A percentile compares a stretch with the other conserved stretches of the same genome.
These are phyloP conservation scores for Halophytophthora batemanensis DNA, from an alignment of 352 stramenopile genomes.

Conservation along the genomic window DNA sequence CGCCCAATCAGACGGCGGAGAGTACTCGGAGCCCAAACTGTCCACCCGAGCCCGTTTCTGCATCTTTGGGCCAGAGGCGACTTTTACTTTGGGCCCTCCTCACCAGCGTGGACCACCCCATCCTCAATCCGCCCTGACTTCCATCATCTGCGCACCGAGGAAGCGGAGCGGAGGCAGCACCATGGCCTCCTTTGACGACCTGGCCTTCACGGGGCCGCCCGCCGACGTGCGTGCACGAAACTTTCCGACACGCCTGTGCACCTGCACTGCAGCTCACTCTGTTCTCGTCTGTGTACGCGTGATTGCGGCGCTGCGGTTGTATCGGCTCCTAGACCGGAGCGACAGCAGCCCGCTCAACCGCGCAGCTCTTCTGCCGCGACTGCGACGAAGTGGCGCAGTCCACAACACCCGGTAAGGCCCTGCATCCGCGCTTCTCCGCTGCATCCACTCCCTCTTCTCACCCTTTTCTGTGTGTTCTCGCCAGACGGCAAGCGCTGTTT, in stretches of 20 bases:
- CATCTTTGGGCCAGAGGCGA: no score
- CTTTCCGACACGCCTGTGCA: background rate
- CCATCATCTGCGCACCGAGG: no score
- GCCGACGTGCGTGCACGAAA: conserved; percentile 9
- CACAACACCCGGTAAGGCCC: conserved; percentile 43
- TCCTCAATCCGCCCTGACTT: no score
- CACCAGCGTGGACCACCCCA: no score
- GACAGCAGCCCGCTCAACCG: background rate
- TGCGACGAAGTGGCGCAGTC: conserved; percentile 54
- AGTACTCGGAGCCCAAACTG: no score
- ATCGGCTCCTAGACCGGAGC: background rate
- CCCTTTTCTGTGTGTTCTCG: background rate
- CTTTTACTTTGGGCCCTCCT: no score
- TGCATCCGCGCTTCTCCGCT: background rate
- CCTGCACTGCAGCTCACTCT: background rate
- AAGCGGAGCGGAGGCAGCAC: background rate
- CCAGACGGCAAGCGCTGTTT: conserved; percentile 65
- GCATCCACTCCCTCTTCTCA: background rate
- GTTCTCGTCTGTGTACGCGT: background rate
- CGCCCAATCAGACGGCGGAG: no score
- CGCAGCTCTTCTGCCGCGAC: conserved; percentile 54
- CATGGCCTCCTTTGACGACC: conserved; percentile 74
- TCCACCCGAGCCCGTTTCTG: no score
- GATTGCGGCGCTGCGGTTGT: background rate
- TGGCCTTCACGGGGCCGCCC: conserved; percentile 47